Percentiles rank a stretch among this genome's conserved stretches.
phyloP scores from a whole-genome alignment of 345 rosid species.

The Balakata baccata region DNA sequence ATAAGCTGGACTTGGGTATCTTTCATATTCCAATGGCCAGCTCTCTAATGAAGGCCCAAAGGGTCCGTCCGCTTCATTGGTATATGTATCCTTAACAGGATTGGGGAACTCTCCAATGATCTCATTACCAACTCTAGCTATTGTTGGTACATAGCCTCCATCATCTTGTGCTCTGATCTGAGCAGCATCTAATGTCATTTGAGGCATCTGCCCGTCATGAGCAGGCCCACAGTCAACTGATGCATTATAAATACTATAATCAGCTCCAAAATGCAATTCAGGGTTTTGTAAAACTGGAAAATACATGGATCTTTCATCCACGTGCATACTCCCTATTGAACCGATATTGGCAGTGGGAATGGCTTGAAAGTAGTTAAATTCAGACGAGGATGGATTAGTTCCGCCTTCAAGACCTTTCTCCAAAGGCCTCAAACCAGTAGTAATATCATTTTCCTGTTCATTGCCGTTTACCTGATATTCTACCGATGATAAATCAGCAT shows the following conservation, averaged over 20 bases:
- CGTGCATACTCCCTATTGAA: conserved; percentile 44
- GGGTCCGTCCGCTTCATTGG: conserved; percentile 52
- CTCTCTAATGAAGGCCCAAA: conserved; percentile 54
- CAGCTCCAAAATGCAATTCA: conserved; percentile 41
- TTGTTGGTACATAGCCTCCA: conserved; percentile 31
- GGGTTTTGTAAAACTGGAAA: conserved; percentile 46
- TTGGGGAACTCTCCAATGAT: conserved; percentile 38
- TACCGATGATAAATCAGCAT: conserved; percentile 34
- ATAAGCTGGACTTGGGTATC: conserved; percentile 26
- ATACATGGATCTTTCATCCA: conserved; percentile 55
- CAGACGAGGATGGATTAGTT: conserved; percentile 32
- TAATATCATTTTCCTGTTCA: conserved; percentile 37
- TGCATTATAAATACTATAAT: conserved; percentile 46
- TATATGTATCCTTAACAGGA: conserved; percentile 41
- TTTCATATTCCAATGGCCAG: conserved; percentile 45
- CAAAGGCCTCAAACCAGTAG: conserved; percentile 27
- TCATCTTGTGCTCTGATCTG: conserved; percentile 37
- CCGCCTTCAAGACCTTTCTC: conserved; percentile 44
- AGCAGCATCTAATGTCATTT: conserved; percentile 36
- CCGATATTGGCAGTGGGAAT: conserved; percentile 42
- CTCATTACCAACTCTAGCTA: conserved; percentile 42
- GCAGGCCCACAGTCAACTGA: conserved; percentile 43
- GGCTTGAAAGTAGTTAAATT: conserved; percentile 39
- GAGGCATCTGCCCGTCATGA: conserved; percentile 41
- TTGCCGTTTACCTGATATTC: conserved; percentile 40